Base-by-base conservation (phyloP, 139 green algal genomes). In the Desmodesmus armatus region DNA sequence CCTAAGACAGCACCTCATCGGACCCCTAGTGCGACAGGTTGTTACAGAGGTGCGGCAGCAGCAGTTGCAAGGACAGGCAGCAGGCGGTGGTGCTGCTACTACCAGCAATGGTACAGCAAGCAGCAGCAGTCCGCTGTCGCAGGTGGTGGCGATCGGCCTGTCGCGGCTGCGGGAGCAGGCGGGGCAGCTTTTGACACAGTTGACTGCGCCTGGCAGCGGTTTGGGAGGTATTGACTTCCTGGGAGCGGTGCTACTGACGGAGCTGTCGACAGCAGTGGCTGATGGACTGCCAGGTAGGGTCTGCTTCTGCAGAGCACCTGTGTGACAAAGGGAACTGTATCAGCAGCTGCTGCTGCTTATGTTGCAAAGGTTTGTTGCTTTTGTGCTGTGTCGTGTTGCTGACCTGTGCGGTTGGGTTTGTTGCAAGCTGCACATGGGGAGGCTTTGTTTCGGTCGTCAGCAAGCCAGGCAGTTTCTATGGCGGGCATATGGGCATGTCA, bases 201-300 rank as follows among this genome's bases (percentile, higher is more conserved):
- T 86, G 69, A 23, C 44, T 49, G 47, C 80, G 19, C 67, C 67
- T 3, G 80, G 49, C 19, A 63, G 69, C 27, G 80, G 69, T 9
- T 7, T 86, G 49, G 58, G 35, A 21, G 63, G 82, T 9, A 95
- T 98, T 77, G 88, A 98, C 85, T 94, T 98, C 75, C 92, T 98
- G 63, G 93, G 88, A 15, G 90, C 86, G 40, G 88, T 90, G 40
- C 78, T 99, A 33, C 91, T 99, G 85, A 85, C 88, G 2, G 93
- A 98, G 88, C 89, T 98, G 60, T 81, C 94, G 5, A 70, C 76
- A 0, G 87, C 90, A 31, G 41, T 99, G 6, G 80, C 89, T 2
- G 80, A 87, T 3, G 62, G 67, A 5, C 74, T 96, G 78, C 92
- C 96, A 43, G 91, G 90, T 93, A 74, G 4, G 70, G 29, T n/a